Percentiles rank a stretch among this genome's conserved stretches.
phyloP scores from a whole-genome alignment of 1,284 basidiomycete species.

The Boletus semigastroideus region DNA sequence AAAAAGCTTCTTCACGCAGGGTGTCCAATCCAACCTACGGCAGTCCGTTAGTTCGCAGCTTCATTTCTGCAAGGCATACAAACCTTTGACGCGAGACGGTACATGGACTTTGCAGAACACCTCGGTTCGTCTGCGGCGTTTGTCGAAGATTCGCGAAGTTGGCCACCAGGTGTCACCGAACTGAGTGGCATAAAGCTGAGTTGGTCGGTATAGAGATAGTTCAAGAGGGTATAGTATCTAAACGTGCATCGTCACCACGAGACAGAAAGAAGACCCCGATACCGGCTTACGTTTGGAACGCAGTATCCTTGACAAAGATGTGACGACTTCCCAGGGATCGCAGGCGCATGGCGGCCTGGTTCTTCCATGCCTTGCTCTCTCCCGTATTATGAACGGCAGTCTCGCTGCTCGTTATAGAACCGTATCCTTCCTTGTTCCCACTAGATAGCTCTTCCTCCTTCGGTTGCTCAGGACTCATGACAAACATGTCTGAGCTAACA shows the following conservation, averaged over 20 bases:
- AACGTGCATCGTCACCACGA: neutral
- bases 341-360: constrained; percentile 1
- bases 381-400: constrained; percentile 1
- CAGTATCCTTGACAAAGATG: constrained; percentile 30
- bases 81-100: constrained; percentile 30
- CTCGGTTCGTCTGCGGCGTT: constrained; percentile 7
- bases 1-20: constrained; percentile 24
- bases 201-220: constrained; percentile 29
- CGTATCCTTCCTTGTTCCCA: neutral
- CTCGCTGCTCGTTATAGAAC: constrained; percentile 1
- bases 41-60: neutral
- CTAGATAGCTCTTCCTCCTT: neutral
- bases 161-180: constrained; percentile 2
- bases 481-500: constrained; percentile 19
- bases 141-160: neutral
- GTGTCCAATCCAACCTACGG: constrained; percentile 19
- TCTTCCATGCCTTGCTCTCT: too few species aligned
- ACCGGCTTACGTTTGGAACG: constrained; percentile 27
- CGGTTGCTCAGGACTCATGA: constrained; percentile 19
- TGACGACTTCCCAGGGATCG: constrained; percentile 18
- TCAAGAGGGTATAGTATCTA: constrained; percentile 30
- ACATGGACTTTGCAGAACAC: constrained; percentile 35
- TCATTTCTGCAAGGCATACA: neutral
- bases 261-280: neutral
- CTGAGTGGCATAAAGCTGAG: constrained; percentile 28